These are phyloP conservation scores for Fusarium odoratissimum DNA, from an alignment of 2,329 filamentous ascomycete species.

Conservation along the genomic window DNA sequence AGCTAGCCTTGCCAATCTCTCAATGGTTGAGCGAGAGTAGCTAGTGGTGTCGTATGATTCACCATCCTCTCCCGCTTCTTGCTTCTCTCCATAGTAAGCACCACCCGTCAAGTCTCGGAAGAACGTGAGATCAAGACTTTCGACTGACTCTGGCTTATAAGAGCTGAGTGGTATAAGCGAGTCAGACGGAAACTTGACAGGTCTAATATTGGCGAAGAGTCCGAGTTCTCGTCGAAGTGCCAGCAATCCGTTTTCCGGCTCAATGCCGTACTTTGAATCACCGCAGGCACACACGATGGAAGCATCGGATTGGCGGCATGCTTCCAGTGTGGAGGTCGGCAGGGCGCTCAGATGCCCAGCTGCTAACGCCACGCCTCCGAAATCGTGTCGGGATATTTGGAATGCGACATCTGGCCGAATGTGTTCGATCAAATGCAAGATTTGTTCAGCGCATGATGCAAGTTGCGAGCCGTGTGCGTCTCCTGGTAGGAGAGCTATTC, in stretches of 20 bases:
- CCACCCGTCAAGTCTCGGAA: constrained; percentile 81
- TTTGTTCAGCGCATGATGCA: constrained; percentile 5
- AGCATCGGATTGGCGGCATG: constrained; percentile 18
- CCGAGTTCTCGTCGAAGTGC: constrained; percentile 74
- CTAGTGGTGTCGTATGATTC: constrained; percentile 63
- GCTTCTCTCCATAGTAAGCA: constrained; percentile 79
- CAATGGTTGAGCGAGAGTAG: constrained; percentile 76
- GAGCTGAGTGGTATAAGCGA: constrained; percentile 75
- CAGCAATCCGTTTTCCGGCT: constrained; percentile 75
- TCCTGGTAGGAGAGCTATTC: constrained; percentile 18
- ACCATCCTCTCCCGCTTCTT: constrained; percentile 61
- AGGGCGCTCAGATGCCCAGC: background rate
- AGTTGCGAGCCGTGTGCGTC: constrained; percentile 18
- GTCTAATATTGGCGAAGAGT: constrained; percentile 71
- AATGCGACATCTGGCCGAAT: constrained; percentile 13
- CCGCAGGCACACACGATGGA: constrained; percentile 19
- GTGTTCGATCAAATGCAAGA: constrained; percentile 9
- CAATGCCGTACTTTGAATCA: background rate
- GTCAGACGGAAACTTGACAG: constrained; percentile 81
- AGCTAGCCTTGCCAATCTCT: constrained; percentile 72
- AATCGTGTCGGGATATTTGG: constrained; percentile 8
- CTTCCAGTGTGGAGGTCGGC: constrained; percentile 15
- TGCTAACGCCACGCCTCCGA: constrained; percentile 7
- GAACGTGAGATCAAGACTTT: constrained; percentile 80
- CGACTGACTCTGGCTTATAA: constrained; percentile 75